Conservation (phyloP, 164 flowering plant species). For the Umbellularia californica region DNA sequence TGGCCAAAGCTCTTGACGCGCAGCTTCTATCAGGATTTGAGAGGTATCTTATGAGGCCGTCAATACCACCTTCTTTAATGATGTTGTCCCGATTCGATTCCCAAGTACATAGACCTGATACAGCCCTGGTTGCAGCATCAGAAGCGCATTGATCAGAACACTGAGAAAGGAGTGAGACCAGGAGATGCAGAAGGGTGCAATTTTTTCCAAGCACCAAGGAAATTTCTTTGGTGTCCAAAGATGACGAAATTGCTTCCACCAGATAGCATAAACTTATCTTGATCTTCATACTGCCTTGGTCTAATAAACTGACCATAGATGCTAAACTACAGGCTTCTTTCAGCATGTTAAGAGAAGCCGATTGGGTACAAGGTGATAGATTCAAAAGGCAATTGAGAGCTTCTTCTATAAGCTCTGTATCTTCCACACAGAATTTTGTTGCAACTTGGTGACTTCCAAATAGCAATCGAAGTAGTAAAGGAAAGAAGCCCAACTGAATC, state of each 20-base stretch:
- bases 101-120: slow-evolving; percentile 33
- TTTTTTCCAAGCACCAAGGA: slow-evolving; percentile 27
- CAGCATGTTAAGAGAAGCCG: slow-evolving; percentile 32
- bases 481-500: slow-evolving; percentile 45
- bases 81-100: slow-evolving; percentile 27
- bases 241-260: slow-evolving; percentile 37
- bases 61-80: slow-evolving; percentile 31
- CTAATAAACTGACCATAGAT: slow-evolving; percentile 31
- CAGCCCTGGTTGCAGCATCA: slow-evolving; percentile 33
- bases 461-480: slow-evolving; percentile 27
- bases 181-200: slow-evolving; percentile 14
- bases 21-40: slow-evolving; percentile 10
- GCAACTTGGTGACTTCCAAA: slow-evolving; percentile 19
- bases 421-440: slow-evolving; percentile 6
- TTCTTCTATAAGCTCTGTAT: slow-evolving; percentile 32
- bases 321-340: slow-evolving; percentile 26
- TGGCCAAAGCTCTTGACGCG: slow-evolving; percentile 30
- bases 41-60: slow-evolving; percentile 36
- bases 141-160: slow-evolving; percentile 23
- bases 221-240: slow-evolving; percentile 31
- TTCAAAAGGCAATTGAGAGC: slow-evolving; percentile 42
- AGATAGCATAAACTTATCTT: slow-evolving; percentile 42
- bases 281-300: slow-evolving; percentile 29
- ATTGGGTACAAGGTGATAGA: slow-evolving; percentile 29
- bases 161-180: slow-evolving; percentile 24